Evolutionary conservation across 2,329 filamentous ascomycete species (phyloP), one percentile per base, ranked within the genome.

Genomic region (Neocatenulostroma microsporum): DNA sequence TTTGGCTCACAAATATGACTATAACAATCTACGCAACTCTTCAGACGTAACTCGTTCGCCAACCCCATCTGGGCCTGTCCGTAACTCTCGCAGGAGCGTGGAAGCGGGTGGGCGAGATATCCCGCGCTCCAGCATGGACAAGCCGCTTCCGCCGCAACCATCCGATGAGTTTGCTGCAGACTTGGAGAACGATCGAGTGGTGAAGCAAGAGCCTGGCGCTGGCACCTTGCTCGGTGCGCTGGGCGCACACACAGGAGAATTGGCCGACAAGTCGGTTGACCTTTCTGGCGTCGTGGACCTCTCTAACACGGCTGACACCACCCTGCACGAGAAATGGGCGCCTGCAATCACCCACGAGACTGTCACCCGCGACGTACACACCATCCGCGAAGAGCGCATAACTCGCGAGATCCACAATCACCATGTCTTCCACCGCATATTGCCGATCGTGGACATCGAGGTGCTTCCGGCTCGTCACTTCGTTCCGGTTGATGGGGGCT

Each of bases 331-430:
- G 8, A 41, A 37, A 9, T 60, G 55, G 45, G 63, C 63, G n/a
- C 62, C 66, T 26, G 61, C 53, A 14, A 69, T 74, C 13, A 65
- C 61, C 1, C 70, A 74, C 40, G 69, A 76, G 45, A 58, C 62
- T 0, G 54, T 74, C 25, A 58, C 60, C 12, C 60, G 63, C 3
- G 50, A 62, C 11, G 49, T 61, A 9, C 69, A 70, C 40, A 59
- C 73, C 32, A 59, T 73, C 29, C 49, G 62, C 12, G 58, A 72
- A 44, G 63, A 73, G 46, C 46, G 50, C 15, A 67, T 74, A 34
- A 67, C 64, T 5, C 67, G 70, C 24, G 72, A 75, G 41, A 71
- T 73, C 21, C 72, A 76, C 54, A 67, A 66, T 21, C 63, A 75
- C 49, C 65, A 74, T 42, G 53, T 70, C 23, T 68, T 66, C 45